Evolutionary conservation across 2,329 filamentous ascomycete genomes (phyloP), one percentile per base, ranked within the genome.

Genomic region (Calonectria pauciramosa): DNA sequence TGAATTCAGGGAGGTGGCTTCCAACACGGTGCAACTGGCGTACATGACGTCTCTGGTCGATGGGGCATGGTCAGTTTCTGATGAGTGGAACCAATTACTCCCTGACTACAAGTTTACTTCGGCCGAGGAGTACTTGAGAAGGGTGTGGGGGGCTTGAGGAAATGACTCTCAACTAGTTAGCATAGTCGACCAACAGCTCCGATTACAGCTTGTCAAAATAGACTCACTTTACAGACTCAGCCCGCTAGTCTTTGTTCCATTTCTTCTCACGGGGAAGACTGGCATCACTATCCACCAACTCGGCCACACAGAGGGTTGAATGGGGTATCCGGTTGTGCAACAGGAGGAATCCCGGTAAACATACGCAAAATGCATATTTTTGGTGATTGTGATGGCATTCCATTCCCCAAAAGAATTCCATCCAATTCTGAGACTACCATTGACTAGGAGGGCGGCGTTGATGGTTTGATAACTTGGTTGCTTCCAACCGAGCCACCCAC

Each of bases 71-170:
- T 83, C 72, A 82, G 44, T 85, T 1, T 83, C 86, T 14, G 82
- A 84, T 63, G 85, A 87, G 70, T 87, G 83, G 80, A 89, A 89
- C 72, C 71, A 82, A 68, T 75, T 86, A 30, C 82, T 87, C 47
- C 86, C 87, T 0, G 84, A 87, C 30, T 86, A 85, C 41, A 70
- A 84, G 60, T 88, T 88, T 52, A 83, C 78, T 3, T 72, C 79
- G 8, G 77, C 80, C 0, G 86, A 87, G 71, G 85, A 86, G 23
- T 89, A 87, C 71, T 74, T 89, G 20, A 75, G 59, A 4, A 79
- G 86, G 76, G 78, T 36, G 16, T 75, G 73, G 73, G 44, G n/a
- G 20, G 20, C 44, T 47, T 47, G 44, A 47, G 6, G 9, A 10
- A 47, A 2, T 47, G 7, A 11, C 8, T 47, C 6, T 47, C 41